Percentiles rank a stretch among this genome's conserved stretches.
Evolutionary conservation across 805 yeast genomes (phyloP).

Genomic region (Wickerhamiella vanderwaltii): DNA sequence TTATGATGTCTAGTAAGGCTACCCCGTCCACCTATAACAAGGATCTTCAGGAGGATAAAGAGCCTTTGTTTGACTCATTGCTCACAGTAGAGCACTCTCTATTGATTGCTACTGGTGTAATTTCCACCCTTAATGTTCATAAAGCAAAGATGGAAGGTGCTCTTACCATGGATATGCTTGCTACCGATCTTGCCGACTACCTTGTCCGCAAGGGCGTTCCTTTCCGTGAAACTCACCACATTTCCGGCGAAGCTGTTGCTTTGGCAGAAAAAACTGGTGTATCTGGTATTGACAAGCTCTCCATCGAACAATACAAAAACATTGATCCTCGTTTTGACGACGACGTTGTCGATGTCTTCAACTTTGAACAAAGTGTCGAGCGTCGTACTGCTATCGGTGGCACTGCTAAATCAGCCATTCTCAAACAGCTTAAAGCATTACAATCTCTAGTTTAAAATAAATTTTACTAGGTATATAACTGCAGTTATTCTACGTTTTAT

Average conservation of each 20-base stretch:
- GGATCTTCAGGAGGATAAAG: slow-evolving; percentile 98
- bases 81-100: slow-evolving; percentile 88
- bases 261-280: slow-evolving; percentile 67
- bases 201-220: slow-evolving; percentile 97
- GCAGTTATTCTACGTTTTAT: not conserved
- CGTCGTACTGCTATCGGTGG: slow-evolving; percentile 97
- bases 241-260: slow-evolving; percentile 95
- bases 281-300: slow-evolving; percentile 75
- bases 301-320: slow-evolving; percentile 60
- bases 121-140: slow-evolving; percentile 70
- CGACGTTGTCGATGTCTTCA: slow-evolving; percentile 76
- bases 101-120: slow-evolving; percentile 89
- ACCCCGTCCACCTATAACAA: slow-evolving; percentile 96
- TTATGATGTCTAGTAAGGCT: slow-evolving; percentile 92
- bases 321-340: slow-evolving; percentile 71
- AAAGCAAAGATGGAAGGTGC: slow-evolving; percentile 72
- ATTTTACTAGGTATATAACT: not conserved
- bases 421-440: slow-evolving; percentile 45
- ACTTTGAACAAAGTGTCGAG: slow-evolving; percentile 90
- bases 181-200: slow-evolving; percentile 96
- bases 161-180: slow-evolving; percentile 96
- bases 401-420: slow-evolving; percentile 84
- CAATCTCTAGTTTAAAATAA: slow-evolving; percentile 11
- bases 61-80: slow-evolving; percentile 88
- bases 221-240: slow-evolving; percentile 97